Base-by-base conservation (phyloP, 1,284 basidiomycete species). In the Singerocomus inundabilis region DNA sequence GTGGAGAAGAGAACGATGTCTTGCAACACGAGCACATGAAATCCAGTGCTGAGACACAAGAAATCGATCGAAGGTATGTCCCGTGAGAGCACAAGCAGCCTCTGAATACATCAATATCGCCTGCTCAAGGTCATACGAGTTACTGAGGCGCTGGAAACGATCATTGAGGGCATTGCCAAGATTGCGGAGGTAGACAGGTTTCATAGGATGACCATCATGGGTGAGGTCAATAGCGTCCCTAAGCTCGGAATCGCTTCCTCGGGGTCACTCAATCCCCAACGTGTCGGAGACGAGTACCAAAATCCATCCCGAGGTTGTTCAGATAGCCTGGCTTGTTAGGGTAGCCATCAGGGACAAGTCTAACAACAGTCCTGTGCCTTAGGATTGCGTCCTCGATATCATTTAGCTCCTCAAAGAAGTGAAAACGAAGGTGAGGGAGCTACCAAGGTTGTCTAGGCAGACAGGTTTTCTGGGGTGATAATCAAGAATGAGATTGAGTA, bases 31-130 rank as follows among this genome's bases (percentile, higher is more conserved):
- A 8, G 52, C 46, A 13, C 45, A 55, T 10, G 26, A 34, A 50
- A 42, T 40, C 51, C 50, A 52, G 10, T 8, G 12, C 18, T 30
- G 37, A 7, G 51, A 48, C 18, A 39, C 53, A 25, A 13, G 6
- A 10, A 54, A 52, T 21, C 48, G 48, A 21, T 2, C 2, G 10
- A 11, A 2, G 4, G 11, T 26, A 15, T 25, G 33, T 10, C 51
- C 53, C 1, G 13, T n/a, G 18, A 31, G 25, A 4, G 38, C 26
- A 18, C 52, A 31, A 38, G 49, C 49, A 28, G 39, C 39, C 5
- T 12, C 10, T 2, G 38, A 41, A n/a, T 51, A 51, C n/a, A 36
- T 24, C 1, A 37, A 52, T 24, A 49, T 13, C 0, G 52, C 46
- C 6, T 37, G 16, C 13, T 41, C 26, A 3, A 52, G 33, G 46